Conservation (phyloP, 179 eudicot genomes). For the Spinacia oleracea region DNA sequence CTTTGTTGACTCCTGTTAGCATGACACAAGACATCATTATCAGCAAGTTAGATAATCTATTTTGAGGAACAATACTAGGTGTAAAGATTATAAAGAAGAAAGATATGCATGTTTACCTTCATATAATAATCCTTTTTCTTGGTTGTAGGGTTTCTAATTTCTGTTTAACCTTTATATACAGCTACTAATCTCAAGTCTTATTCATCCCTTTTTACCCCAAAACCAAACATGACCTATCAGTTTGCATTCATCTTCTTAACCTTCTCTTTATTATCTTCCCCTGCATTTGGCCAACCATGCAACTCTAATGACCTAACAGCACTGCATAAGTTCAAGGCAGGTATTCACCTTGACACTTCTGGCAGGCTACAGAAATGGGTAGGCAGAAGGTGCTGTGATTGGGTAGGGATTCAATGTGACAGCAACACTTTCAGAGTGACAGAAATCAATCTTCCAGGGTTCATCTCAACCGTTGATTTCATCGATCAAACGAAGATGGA, state of each 20-base stretch:
- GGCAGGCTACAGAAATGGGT: slow-evolving; percentile 43
- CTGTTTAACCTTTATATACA: slow-evolving; percentile 21
- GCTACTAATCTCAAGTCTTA: slow-evolving; percentile 5
- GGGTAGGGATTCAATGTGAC: slow-evolving; percentile 53
- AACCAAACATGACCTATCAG: slow-evolving; percentile 22
- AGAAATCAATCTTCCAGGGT: slow-evolving; percentile 48
- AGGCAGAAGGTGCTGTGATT: slow-evolving; percentile 48
- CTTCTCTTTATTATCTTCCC: slow-evolving; percentile 8
- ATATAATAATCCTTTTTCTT: slow-evolving; percentile 4
- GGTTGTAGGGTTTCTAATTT: not conserved
- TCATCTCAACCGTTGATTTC: slow-evolving; percentile 33
- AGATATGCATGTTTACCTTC: not conserved
- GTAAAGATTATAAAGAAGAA: slow-evolving; percentile 13
- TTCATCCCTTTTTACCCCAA: slow-evolving; percentile 11
- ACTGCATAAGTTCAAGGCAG: slow-evolving; percentile 35
- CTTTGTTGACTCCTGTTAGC: slow-evolving; percentile 6
- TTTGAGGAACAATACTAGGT: not conserved
- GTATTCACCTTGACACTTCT: slow-evolving; percentile 43
- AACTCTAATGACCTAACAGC: slow-evolving; percentile 42
- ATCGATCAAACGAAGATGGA: slow-evolving; percentile 40
- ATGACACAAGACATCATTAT: slow-evolving; percentile 31
- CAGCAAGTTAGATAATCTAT: slow-evolving; percentile 11
- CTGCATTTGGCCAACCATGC: slow-evolving; percentile 31
- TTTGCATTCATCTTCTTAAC: slow-evolving; percentile 19
- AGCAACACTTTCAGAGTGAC: slow-evolving; percentile 46